Conservation (phyloP, 805 yeast species). For the Crinitomyces ghanaensis region DNA sequence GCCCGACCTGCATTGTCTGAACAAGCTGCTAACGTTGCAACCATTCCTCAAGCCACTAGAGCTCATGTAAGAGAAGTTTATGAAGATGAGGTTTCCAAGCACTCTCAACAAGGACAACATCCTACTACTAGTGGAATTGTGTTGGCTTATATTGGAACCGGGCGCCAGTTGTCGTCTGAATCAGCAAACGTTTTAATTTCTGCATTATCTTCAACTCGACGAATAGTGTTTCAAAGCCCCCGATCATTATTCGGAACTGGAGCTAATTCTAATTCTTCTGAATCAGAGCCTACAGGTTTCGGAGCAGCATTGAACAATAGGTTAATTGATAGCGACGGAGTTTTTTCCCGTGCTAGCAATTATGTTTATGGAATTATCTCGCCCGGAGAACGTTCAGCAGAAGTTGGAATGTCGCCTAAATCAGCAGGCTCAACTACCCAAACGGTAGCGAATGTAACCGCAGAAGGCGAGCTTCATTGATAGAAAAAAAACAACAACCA, state of each 20-base stretch:
- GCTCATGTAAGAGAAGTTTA: slow-evolving; percentile 14
- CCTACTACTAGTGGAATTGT: slow-evolving; percentile 1
- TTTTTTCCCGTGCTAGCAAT: background rate
- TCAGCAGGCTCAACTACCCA: too few species aligned
- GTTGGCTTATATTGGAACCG: slow-evolving; percentile 1
- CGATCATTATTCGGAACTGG: too few species aligned
- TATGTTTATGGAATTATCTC: slow-evolving; percentile 1
- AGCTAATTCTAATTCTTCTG: too few species aligned
- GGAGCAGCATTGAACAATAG: too few species aligned
- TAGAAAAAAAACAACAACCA: too few species aligned
- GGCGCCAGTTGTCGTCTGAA: background rate
- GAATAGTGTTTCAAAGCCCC: too few species aligned
- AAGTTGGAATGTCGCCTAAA: too few species aligned
- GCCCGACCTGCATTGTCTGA: slow-evolving; percentile 15
- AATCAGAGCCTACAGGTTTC: too few species aligned
- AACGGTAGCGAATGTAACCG: too few species aligned
- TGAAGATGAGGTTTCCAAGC: slow-evolving; percentile 9
- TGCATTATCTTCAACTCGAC: slow-evolving; percentile 41
- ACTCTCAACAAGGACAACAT: background rate
- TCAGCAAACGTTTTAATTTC: slow-evolving; percentile 9
- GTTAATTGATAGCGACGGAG: background rate
- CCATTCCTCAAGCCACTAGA: slow-evolving; percentile 11
- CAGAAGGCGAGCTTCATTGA: too few species aligned
- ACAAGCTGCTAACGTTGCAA: slow-evolving; percentile 11
- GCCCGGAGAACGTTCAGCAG: too few species aligned